Percentiles rank a stretch among this genome's conserved stretches.
Conservation (phyloP, 2,329 filamentous ascomycete genomes). For the Fusarium algeriense region DNA sequence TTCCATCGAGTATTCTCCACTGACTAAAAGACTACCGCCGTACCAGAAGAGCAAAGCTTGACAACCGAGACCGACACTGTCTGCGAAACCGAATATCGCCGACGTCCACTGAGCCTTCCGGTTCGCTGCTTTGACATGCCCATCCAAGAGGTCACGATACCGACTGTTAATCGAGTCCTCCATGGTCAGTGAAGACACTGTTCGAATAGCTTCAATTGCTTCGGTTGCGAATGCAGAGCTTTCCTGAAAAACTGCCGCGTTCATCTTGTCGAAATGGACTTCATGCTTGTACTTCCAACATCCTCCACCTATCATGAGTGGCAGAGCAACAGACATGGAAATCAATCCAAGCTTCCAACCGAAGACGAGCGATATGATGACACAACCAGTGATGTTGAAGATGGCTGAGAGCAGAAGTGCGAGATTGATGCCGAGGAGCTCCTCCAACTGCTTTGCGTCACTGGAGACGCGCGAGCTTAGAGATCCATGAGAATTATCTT, state of each 20-base stretch:
- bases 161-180: constrained; percentile 65
- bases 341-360: constrained; percentile 56
- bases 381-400: constrained; percentile 49
- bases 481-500: constrained; percentile 47
- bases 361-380: constrained; percentile 48
- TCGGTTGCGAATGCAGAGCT: constrained; percentile 74
- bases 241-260: constrained; percentile 67
- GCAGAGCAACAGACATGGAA: constrained; percentile 53
- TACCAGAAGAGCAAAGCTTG: constrained; percentile 71
- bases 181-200: constrained; percentile 70
- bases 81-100: constrained; percentile 52
- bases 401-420: constrained; percentile 47
- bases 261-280: constrained; percentile 68
- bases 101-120: constrained; percentile 51
- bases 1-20: constrained; percentile 51
- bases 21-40: constrained; percentile 42
- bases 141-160: constrained; percentile 52
- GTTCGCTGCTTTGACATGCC: constrained; percentile 51
- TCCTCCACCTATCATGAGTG: constrained; percentile 52
- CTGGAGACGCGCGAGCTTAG: constrained; percentile 46
- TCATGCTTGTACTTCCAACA: constrained; percentile 60
- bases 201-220: constrained; percentile 72
- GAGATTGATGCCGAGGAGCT: constrained; percentile 50
- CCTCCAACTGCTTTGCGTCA: constrained; percentile 51
- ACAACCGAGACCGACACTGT: constrained; percentile 52